These are phyloP conservation scores for Taiozyma sp. DNA, from an alignment of 1,139 yeast genomes.

Conservation along the genomic window DNA sequence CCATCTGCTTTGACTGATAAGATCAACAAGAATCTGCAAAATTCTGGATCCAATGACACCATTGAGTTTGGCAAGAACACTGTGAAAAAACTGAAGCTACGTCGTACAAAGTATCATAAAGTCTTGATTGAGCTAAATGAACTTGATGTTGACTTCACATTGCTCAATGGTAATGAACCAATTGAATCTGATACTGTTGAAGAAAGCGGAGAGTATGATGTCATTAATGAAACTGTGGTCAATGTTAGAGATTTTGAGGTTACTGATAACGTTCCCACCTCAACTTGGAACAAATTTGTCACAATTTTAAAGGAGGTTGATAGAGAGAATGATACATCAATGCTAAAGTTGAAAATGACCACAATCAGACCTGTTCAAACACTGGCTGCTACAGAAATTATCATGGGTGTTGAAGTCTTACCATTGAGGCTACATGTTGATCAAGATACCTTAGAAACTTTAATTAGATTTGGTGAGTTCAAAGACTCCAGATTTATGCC, in stretches of 20 bases:
- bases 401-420: constrained; percentile 49
- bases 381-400: constrained; percentile 67
- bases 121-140: constrained; percentile 52
- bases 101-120: constrained; percentile 65
- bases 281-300: constrained; percentile 87
- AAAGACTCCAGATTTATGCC: constrained; percentile 64
- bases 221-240: constrained; percentile 42
- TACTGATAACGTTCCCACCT: constrained; percentile 76
- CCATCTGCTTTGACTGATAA: constrained; percentile 44
- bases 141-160: constrained; percentile 41
- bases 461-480: constrained; percentile 76
- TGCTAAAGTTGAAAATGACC: constrained; percentile 51
- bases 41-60: constrained; percentile 21
- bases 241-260: constrained; percentile 53
- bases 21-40: constrained; percentile 45
- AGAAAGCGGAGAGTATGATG: constrained; percentile 33
- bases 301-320: constrained; percentile 65
- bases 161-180: constrained; percentile 48
- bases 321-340: constrained; percentile 63
- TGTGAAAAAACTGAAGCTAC: constrained; percentile 45
- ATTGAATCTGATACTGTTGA: constrained; percentile 11
- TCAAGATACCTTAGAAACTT: constrained; percentile 87
- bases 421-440: constrained; percentile 86
- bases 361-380: constrained; percentile 63
- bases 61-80: constrained; percentile 22